phyloP scores from a whole-genome alignment of 345 rosid genomes.

The Ailanthus altissimus region DNA sequence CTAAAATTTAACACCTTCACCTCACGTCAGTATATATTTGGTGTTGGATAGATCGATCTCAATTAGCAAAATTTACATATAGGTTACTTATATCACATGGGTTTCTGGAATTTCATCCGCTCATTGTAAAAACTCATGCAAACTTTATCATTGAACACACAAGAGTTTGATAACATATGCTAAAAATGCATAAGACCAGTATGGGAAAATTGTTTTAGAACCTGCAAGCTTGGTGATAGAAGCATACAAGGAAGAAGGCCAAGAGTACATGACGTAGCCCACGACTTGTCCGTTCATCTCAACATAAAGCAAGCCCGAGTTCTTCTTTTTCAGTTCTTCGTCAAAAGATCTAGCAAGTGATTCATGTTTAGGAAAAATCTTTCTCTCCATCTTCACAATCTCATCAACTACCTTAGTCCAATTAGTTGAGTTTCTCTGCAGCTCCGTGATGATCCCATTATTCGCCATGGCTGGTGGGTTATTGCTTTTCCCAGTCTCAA shows the following conservation, averaged over 20 bases:
- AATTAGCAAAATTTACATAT: no score
- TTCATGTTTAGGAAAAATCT: constrained; percentile 78
- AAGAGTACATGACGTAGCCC: constrained; percentile 70
- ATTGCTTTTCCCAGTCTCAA: no score
- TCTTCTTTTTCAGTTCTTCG: constrained; percentile 67
- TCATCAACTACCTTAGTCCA: constrained; percentile 52
- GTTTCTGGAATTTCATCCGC: not conserved
- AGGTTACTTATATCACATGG: no score
- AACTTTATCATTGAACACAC: no score
- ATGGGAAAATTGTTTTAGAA: not conserved
- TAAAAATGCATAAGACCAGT: not conserved
- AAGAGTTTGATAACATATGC: not conserved
- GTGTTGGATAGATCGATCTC: not conserved
- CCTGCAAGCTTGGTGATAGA: constrained; percentile 90
- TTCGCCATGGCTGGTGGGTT: constrained; percentile 34
- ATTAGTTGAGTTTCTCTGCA: constrained; percentile 46
- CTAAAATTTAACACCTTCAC: no score
- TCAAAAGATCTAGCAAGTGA: constrained; percentile 69
- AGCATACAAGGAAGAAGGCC: constrained; percentile 74
- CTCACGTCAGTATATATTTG: not conserved
- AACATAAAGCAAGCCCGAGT: constrained; percentile 64
- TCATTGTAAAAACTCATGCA: not conserved
- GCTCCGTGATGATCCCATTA: constrained; percentile 38
- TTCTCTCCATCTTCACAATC: constrained; percentile 71
- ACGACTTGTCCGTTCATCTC: constrained; percentile 44